Evolutionary conservation across 805 yeast genomes (phyloP).

Genomic region (Wickerhamia fluorescens): DNA sequence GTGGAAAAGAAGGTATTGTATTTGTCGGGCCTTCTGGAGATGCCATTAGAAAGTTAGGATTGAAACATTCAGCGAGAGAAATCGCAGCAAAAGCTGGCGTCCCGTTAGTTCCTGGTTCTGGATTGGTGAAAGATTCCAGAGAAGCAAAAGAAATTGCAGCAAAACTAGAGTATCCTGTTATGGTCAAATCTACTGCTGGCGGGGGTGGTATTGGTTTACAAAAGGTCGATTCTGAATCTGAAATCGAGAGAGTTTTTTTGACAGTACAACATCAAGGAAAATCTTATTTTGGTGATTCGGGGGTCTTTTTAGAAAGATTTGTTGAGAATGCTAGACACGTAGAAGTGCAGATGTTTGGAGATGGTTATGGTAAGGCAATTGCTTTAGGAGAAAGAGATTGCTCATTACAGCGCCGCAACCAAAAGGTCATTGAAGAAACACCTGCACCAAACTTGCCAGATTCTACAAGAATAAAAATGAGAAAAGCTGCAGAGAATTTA

Average conservation of each 20-base stretch:
- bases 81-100: conserved; percentile 89
- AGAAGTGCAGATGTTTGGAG: conserved; percentile 95
- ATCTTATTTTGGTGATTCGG: conserved; percentile 89
- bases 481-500: conserved; percentile 77
- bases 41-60: conserved; percentile 83
- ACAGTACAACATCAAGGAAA: conserved; percentile 92
- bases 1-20: conserved; percentile 73
- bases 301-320: conserved; percentile 90
- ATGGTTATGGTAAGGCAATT: conserved; percentile 87
- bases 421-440: conserved; percentile 92
- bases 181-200: conserved; percentile 98
- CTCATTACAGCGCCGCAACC: conserved; percentile 95
- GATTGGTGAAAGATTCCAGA: conserved; percentile 58
- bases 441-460: conserved; percentile 95
- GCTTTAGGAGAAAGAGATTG: conserved; percentile 98
- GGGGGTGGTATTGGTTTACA: conserved; percentile 99
- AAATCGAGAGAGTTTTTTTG: conserved; percentile 77
- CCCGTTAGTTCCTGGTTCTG: conserved; percentile 97
- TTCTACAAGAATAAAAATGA: conserved; percentile 64
- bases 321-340: conserved; percentile 95
- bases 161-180: conserved; percentile 75
- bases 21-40: conserved; percentile 97
- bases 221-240: conserved; percentile 77
- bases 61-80: conserved; percentile 94
- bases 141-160: conserved; percentile 77